Evolutionary conservation across 768 basidiomycete genomes (phyloP).

Genomic region (Mycena galericulata): DNA sequence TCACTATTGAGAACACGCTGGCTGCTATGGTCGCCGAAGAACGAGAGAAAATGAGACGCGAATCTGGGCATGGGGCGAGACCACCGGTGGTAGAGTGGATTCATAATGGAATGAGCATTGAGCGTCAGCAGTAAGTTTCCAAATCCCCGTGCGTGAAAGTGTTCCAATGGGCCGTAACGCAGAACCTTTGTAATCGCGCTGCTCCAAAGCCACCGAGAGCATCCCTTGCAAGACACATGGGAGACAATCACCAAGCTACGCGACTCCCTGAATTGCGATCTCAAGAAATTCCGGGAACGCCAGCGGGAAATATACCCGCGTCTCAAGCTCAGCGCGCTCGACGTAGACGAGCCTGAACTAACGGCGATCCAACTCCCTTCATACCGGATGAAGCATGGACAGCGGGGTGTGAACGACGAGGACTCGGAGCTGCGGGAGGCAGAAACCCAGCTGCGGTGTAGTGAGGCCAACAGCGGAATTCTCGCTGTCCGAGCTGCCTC

Average conservation of each 20-base stretch:
- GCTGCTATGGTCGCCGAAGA: conserved; percentile 14
- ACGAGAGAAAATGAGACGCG: background rate
- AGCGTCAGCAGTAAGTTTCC: conserved; percentile 21
- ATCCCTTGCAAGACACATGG: conserved; percentile 18
- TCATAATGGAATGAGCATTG: conserved; percentile 6
- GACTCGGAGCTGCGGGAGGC: too few relatives aligned
- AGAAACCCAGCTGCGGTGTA: too few relatives aligned
- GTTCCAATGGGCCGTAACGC: background rate
- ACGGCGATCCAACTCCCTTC: conserved; percentile 23
- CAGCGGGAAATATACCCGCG: conserved; percentile 21
- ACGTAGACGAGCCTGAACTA: conserved; percentile 22
- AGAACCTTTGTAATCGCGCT: conserved; percentile 11
- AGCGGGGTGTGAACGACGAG: too few relatives aligned
- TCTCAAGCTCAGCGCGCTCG: conserved; percentile 16
- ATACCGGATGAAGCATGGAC: conserved; percentile 11
- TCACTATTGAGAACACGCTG: conserved; percentile 14
- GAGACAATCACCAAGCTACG: conserved; percentile 10
- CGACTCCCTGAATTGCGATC: background rate
- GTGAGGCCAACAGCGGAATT: too few relatives aligned
- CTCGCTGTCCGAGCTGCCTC: too few relatives aligned
- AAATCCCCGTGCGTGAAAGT: accelerated
- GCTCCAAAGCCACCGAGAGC: conserved; percentile 1
- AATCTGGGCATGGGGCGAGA: background rate
- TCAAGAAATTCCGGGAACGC: conserved; percentile 19
- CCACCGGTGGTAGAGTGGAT: conserved; percentile 17